Percentiles rank a stretch among this genome's conserved stretches.
Conservation (phyloP, 306 rosid species). For the Luffa acutangula region DNA sequence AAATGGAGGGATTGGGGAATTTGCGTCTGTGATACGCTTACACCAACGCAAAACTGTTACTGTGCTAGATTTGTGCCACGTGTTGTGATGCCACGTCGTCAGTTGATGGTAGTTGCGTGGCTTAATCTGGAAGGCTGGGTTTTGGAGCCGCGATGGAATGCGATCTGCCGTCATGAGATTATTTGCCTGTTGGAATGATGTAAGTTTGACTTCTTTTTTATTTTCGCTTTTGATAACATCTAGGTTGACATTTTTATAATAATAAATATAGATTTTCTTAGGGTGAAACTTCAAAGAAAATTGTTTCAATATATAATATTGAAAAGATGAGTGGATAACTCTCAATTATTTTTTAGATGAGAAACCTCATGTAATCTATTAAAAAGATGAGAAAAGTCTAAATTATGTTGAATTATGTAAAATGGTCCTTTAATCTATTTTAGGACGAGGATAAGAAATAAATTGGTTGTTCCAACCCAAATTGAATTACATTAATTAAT, state of each 20-base stretch:
- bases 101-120: conserved; percentile 6
- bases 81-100: background rate
- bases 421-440: too few relatives aligned
- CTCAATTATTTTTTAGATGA: too few relatives aligned
- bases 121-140: background rate
- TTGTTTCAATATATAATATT: too few relatives aligned
- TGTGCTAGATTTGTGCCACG: conserved; percentile 11
- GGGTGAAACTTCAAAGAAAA: too few relatives aligned
- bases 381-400: too few relatives aligned
- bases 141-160: background rate
- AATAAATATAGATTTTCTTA: background rate
- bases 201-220: background rate
- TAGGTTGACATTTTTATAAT: background rate
- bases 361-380: too few relatives aligned
- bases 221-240: background rate
- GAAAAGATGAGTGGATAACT: too few relatives aligned
- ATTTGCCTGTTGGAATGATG: background rate
- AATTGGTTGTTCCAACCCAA: too few relatives aligned
- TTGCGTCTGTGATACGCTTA: background rate
- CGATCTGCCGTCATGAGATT: background rate
- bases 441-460: too few relatives aligned
- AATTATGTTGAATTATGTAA: too few relatives aligned
- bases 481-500: too few relatives aligned
- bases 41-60: background rate
- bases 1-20: background rate